A percentile compares a stretch with the other conserved stretches of the same genome.
phyloP scores from a whole-genome alignment of 371 early-diverging fungal genomes.

The Paraphysoderma sedebokerense region DNA sequence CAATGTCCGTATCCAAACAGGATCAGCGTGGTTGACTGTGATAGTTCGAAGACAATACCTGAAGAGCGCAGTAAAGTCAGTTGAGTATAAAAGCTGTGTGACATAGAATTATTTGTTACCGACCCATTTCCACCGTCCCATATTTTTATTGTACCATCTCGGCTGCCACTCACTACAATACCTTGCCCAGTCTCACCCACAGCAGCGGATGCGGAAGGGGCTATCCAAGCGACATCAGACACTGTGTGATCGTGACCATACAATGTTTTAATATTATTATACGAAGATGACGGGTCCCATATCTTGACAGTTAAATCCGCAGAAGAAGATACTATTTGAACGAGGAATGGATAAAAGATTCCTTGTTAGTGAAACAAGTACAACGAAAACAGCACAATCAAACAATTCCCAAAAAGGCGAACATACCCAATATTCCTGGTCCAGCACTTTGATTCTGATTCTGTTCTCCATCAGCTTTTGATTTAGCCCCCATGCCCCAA shows the following conservation, averaged over 20 bases:
- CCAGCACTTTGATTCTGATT: not conserved
- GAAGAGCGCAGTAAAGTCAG: not conserved
- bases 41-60: conserved; percentile 69
- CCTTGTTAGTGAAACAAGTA: not conserved
- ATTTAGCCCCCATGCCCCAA: conserved; percentile 61
- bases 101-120: not conserved
- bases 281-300: conserved; percentile 75
- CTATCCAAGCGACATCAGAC: conserved; percentile 55
- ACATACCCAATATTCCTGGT: not conserved
- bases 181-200: not conserved
- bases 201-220: not conserved
- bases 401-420: not conserved
- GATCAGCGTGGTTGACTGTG: conserved; percentile 51
- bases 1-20: conserved; percentile 72
- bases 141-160: conserved; percentile 73
- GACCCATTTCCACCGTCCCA: conserved; percentile 78
- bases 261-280: conserved; percentile 65
- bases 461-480: no score
- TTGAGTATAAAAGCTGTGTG: not conserved
- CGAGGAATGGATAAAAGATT: no score
- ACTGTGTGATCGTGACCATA: conserved; percentile 85
- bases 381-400: not conserved
- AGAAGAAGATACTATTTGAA: conserved; percentile 58
- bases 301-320: conserved; percentile 75
- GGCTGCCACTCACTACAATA: conserved; percentile 62